phyloP scores from a whole-genome alignment of 495 filamentous ascomycete species.

The Aspergillus ellipticus region DNA sequence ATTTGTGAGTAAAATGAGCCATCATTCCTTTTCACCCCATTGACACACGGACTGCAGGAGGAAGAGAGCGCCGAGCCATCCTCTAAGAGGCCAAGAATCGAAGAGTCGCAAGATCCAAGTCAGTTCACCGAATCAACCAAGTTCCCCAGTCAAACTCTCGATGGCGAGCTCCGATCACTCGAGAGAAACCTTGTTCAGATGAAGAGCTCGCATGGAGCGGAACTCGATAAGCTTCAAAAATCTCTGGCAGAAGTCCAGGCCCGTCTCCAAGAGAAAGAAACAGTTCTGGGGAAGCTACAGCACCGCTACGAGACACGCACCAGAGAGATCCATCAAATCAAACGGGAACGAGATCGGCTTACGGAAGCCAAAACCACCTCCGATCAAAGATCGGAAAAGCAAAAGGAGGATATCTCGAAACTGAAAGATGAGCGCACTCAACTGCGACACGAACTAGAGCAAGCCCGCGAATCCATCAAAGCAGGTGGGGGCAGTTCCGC shows the following conservation, averaged over 20 bases:
- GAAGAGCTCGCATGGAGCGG: slow-evolving; percentile 26
- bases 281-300: slow-evolving; percentile 30
- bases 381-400: slow-evolving; percentile 36
- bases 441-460: slow-evolving; percentile 47
- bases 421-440: slow-evolving; percentile 47
- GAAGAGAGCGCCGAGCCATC: slow-evolving; percentile 26
- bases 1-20: slow-evolving; percentile 26
- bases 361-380: slow-evolving; percentile 18
- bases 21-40: not conserved
- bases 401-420: slow-evolving; percentile 39
- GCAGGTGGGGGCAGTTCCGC: slow-evolving; percentile 47
- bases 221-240: slow-evolving; percentile 28
- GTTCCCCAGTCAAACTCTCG: slow-evolving; percentile 29
- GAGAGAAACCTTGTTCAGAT: slow-evolving; percentile 37
- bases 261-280: slow-evolving; percentile 27
- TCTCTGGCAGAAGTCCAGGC: slow-evolving; percentile 18
- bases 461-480: slow-evolving; percentile 44
- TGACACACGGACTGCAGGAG: slow-evolving; percentile 17
- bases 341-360: slow-evolving; percentile 34
- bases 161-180: slow-evolving; percentile 28
- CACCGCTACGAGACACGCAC: slow-evolving; percentile 44
- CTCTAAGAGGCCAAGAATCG: slow-evolving; percentile 33
- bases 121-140: slow-evolving; percentile 36
- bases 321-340: slow-evolving; percentile 33
- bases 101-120: slow-evolving; percentile 29